phyloP scores from a whole-genome alignment of 2,329 filamentous ascomycete species.

The Aspergillus pseudonomiae region DNA sequence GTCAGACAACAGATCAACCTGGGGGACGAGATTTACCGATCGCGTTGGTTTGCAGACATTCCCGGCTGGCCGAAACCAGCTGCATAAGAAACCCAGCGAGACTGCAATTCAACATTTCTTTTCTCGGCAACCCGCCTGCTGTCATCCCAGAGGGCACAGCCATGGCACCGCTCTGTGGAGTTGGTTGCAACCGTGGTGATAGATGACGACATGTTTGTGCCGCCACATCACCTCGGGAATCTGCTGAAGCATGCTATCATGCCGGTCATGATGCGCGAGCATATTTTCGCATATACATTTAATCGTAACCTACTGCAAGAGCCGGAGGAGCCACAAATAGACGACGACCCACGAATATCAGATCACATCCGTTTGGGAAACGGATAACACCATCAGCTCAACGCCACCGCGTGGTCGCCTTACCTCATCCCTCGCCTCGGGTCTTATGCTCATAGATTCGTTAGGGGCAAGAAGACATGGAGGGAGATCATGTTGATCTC shows the following conservation, averaged over 20 bases:
- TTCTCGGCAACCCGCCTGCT: not conserved
- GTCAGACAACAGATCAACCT: slow-evolving; percentile 21
- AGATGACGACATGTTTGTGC: no score
- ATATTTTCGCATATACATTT: not conserved
- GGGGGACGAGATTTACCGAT: slow-evolving; percentile 31
- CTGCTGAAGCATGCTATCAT: not conserved
- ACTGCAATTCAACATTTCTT: not conserved
- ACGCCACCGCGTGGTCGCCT: not conserved
- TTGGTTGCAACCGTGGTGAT: not conserved
- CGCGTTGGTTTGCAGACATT: slow-evolving; percentile 28
- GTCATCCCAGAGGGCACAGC: not conserved
- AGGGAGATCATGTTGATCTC: not conserved
- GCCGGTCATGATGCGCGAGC: not conserved
- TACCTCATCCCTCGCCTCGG: not conserved
- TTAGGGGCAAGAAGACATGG: not conserved
- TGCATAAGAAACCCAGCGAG: not conserved
- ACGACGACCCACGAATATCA: not conserved
- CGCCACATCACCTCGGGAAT: not conserved
- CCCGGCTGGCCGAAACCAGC: slow-evolving; percentile 30
- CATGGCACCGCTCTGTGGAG: not conserved
- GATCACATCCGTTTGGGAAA: not conserved
- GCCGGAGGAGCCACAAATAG: not conserved
- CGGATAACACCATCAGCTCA: not conserved
- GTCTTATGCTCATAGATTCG: no score
- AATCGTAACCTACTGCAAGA: not conserved